These are phyloP conservation scores for Trichophyton rubrum DNA, from an alignment of 2,329 filamentous ascomycete species.

Conservation along the genomic window DNA sequence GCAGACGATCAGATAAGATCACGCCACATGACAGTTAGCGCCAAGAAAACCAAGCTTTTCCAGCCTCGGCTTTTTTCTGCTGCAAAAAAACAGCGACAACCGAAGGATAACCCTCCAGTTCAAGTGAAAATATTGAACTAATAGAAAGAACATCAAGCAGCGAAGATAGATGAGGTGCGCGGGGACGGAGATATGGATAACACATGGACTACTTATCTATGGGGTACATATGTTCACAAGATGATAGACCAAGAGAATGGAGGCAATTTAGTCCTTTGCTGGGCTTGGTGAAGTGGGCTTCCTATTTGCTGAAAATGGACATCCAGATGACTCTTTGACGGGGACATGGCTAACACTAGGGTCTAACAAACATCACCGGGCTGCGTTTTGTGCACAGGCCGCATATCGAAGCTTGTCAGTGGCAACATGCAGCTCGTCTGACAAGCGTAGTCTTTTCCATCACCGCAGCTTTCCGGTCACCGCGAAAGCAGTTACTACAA, in stretches of 20 bases:
- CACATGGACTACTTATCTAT: neutral
- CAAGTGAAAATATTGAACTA: no score
- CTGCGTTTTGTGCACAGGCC: neutral
- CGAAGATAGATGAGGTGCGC: no score
- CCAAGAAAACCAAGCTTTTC: neutral
- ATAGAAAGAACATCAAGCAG: no score
- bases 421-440: neutral
- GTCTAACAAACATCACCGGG: neutral
- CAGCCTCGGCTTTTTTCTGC: neutral
- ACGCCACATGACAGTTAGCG: neutral
- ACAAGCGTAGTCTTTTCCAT: neutral
- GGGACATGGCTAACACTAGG: neutral
- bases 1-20: conserved; percentile 1
- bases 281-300: neutral
- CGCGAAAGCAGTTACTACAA: neutral
- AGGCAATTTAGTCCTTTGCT: neutral
- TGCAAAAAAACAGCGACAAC: neutral
- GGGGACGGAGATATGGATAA: neutral
- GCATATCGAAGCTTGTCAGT: neutral
- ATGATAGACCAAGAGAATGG: neutral
- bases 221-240: neutral
- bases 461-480: neutral
- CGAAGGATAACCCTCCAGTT: no score
- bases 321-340: neutral
- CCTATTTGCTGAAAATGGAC: neutral